These are phyloP conservation scores for Escallonia herrerae DNA, from an alignment of 129 eudicot genomes.

Conservation along the genomic window DNA sequence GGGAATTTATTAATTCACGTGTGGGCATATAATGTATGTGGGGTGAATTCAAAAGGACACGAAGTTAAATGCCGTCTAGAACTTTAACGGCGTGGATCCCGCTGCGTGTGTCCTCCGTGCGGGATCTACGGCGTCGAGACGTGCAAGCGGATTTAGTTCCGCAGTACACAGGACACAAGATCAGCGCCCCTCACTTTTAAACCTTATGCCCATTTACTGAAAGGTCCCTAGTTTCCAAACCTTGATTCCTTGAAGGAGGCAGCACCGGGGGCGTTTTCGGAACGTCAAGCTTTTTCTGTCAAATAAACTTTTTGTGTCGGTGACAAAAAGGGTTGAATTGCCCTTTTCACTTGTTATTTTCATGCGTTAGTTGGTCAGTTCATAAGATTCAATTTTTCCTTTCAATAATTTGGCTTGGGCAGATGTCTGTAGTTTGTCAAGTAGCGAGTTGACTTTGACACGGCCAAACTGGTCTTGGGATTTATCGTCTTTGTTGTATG, in stretches of 20 bases:
- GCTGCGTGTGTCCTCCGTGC: slow-evolving; percentile 14
- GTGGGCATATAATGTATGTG: slow-evolving; percentile 22
- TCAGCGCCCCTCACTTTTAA: slow-evolving; percentile 2
- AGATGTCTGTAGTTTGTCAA: neutral
- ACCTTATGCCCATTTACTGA: neutral
- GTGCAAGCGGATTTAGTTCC: slow-evolving; percentile 7
- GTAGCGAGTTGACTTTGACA: slow-evolving; percentile 17
- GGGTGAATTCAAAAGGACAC: neutral
- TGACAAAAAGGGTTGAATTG: neutral
- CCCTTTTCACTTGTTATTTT: too few species aligned
- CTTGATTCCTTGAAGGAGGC: too few species aligned
- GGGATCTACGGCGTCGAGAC: slow-evolving; percentile 29
- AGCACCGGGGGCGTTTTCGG: neutral
- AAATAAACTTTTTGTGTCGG: neutral
- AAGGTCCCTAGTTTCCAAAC: slow-evolving; percentile 7
- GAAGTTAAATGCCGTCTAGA: neutral
- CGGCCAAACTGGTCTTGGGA: neutral
- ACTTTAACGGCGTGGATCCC: slow-evolving; percentile 29
- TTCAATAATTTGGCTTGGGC: too few species aligned
- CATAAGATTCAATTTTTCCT: neutral
- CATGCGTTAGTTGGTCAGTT: neutral
- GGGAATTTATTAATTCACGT: slow-evolving; percentile 38
- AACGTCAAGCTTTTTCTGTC: neutral
- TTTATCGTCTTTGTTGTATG: neutral
- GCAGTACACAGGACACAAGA: slow-evolving; percentile 12